Evolutionary conservation across 2,329 filamentous ascomycete species (phyloP).

Genomic region (Nannizziopsis barbatae): DNA sequence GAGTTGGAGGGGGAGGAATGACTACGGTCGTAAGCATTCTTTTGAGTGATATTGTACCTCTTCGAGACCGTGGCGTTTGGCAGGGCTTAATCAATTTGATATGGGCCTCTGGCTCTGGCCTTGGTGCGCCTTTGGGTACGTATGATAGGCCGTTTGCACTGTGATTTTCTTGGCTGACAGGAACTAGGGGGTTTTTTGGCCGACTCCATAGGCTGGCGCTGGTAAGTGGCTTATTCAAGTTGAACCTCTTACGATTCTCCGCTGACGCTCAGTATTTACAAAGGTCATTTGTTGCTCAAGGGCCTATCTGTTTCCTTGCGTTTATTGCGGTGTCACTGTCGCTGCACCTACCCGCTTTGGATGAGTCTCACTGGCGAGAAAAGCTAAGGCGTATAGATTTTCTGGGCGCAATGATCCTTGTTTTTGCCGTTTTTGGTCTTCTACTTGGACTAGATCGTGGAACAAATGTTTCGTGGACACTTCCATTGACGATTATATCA

Average conservation of each 20-base stretch:
- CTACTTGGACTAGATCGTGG: constrained; percentile 62
- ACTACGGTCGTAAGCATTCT: constrained; percentile 58
- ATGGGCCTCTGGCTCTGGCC: constrained; percentile 55
- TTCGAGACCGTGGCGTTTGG: constrained; percentile 60
- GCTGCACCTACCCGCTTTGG: constrained; percentile 49
- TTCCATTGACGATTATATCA: constrained; percentile 47
- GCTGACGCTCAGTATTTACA: constrained; percentile 15
- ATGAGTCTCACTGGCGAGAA: constrained; percentile 50
- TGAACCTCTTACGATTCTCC: neutral
- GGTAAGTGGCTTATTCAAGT: constrained; percentile 36
- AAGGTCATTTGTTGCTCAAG: constrained; percentile 61
- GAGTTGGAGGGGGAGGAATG: constrained; percentile 62
- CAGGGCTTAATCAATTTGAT: constrained; percentile 65
- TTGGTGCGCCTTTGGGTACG: constrained; percentile 55
- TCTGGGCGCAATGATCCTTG: constrained; percentile 55
- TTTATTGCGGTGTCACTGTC: constrained; percentile 52
- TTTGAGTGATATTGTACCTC: constrained; percentile 57
- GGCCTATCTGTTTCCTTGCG: constrained; percentile 56
- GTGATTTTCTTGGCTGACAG: constrained; percentile 12
- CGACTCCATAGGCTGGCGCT: constrained; percentile 64
- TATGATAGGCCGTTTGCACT: neutral
- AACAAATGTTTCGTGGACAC: constrained; percentile 58
- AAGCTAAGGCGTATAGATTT: constrained; percentile 64
- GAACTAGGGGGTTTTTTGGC: constrained; percentile 50
- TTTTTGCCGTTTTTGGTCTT: constrained; percentile 54